Evolutionary conservation across 768 basidiomycete species (phyloP), one percentile per base, ranked within the genome.

Genomic region (Strobilomyces dryophilus): DNA sequence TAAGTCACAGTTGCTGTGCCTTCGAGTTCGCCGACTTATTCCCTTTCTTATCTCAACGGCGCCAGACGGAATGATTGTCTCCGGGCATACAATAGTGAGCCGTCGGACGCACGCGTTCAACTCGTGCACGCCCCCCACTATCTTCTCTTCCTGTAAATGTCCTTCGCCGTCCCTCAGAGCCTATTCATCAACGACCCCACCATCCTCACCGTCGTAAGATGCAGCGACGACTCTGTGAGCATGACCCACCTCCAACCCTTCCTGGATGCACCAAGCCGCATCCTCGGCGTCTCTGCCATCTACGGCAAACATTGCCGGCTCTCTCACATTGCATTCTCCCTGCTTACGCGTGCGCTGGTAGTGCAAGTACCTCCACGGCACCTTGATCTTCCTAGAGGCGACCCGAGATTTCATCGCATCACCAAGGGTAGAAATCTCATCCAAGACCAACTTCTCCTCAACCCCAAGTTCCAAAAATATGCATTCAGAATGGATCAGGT

Each of bases 401-500:
- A 49, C 12, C 11, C 44, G 26, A 51, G 55, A n/a, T 41, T 8
- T 24, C 53, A 9, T 20, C 31, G 43, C 5, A 27, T 59, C 4
- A 20, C 37, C 5, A 49, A 41, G 31, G 59, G 51, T 21, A 64
- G 65, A 17, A 42, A 46, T 3, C 53, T 71, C 5, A 57, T 80
- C 8, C 54, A 67, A 43, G 59, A 68, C 5, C n/a, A 39, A 20
- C 64, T 80, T 40, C 56, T 80, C 6, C 59, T 66, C 44, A 52
- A 71, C 29, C 20, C 60, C 0, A 35, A 54, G 2, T 49, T 65
- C 24, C 57, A 51, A 15, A 79, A 77, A 51, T 64, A 68, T 45
- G 71, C 74, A 0, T 77, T 82, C 43, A 62, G 64, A 31, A 78
- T 80, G 78, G 80, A 81, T 54, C 69, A 66, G 36, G 56, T 82